phyloP scores from a whole-genome alignment of 768 basidiomycete genomes.

The Boletus pseudopeckii region DNA sequence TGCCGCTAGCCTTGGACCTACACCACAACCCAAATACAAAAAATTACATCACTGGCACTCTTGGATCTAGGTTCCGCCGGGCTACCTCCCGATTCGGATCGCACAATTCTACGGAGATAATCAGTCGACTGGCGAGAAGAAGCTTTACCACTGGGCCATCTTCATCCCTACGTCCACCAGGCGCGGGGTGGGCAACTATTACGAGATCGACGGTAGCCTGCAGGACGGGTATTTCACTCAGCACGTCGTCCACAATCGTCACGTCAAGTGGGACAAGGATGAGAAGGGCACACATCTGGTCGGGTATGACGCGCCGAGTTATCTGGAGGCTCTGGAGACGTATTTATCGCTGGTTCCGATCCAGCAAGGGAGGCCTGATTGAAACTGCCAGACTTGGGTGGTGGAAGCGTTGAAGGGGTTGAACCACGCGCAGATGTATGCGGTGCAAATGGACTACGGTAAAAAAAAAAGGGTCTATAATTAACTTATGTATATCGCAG shows the following conservation, averaged over 20 bases:
- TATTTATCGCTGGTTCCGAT: constrained; percentile 12
- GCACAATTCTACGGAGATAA: constrained; percentile 13
- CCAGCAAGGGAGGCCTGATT: constrained; percentile 2
- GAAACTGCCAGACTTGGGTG: constrained; percentile 21
- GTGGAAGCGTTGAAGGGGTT: constrained; percentile 17
- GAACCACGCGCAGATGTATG: constrained; percentile 10
- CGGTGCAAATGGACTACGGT: constrained; percentile 14
- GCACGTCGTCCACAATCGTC: constrained; percentile 14
- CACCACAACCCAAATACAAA: constrained; percentile 1
- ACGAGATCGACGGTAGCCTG: constrained; percentile 13
- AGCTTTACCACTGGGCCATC: constrained; percentile 20
- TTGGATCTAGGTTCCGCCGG: not conserved
- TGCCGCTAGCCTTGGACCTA: constrained; percentile 4
- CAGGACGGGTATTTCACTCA: constrained; percentile 12
- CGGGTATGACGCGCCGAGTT: constrained; percentile 7
- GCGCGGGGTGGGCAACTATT: constrained; percentile 21
- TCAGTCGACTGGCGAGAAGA: not conserved
- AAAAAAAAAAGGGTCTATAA: no score
- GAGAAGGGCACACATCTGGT: constrained; percentile 13
- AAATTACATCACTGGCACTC: constrained; percentile 4
- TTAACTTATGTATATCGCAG: no score
- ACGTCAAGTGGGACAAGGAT: constrained; percentile 8
- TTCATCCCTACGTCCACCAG: constrained; percentile 21
- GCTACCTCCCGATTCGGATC: constrained; percentile 15
- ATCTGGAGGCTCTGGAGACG: constrained; percentile 2